A percentile compares a stretch with the other conserved stretches of the same genome.
These are phyloP conservation scores for Phytophthora sojae DNA, from an alignment of 352 stramenopile species.

Conservation along the genomic window DNA sequence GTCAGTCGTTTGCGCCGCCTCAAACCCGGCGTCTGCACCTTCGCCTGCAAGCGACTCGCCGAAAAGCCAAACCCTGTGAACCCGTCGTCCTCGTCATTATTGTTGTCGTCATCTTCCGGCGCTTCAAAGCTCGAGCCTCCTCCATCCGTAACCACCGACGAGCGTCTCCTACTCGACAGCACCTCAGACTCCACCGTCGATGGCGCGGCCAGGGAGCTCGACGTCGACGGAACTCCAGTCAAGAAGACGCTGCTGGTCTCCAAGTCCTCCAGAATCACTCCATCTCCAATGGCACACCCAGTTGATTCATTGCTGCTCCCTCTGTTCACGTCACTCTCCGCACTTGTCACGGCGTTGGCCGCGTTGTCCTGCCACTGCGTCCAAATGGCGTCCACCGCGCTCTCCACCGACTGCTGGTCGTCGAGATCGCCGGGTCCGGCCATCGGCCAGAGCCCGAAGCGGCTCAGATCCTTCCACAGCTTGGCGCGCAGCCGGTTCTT, in stretches of 20 bases:
- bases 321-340: neutral
- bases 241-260: conserved; percentile 37
- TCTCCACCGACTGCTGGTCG: conserved; percentile 46
- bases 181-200: conserved; percentile 1
- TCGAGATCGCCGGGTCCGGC: conserved; percentile 21
- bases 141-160: conserved; percentile 8
- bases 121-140: conserved; percentile 3
- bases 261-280: conserved; percentile 11
- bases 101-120: conserved; percentile 26
- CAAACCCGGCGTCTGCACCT: conserved; percentile 48
- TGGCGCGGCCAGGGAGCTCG: conserved; percentile 6
- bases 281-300: neutral
- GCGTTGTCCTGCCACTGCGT: conserved; percentile 53
- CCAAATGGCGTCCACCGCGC: conserved; percentile 65
- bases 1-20: conserved; percentile 63
- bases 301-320: conserved; percentile 4
- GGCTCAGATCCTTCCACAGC: conserved; percentile 64
- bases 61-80: conserved; percentile 13
- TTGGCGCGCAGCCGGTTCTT: conserved; percentile 54
- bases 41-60: conserved; percentile 9
- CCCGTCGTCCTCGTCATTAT: conserved; percentile 30
- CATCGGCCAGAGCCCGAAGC: conserved; percentile 66
- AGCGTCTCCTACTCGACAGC: conserved; percentile 1
- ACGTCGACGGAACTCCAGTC: conserved; percentile 31
- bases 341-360: neutral